These are phyloP conservation scores for Fusarium abutilonis DNA, from an alignment of 2,329 filamentous ascomycete genomes.

Conservation along the genomic window DNA sequence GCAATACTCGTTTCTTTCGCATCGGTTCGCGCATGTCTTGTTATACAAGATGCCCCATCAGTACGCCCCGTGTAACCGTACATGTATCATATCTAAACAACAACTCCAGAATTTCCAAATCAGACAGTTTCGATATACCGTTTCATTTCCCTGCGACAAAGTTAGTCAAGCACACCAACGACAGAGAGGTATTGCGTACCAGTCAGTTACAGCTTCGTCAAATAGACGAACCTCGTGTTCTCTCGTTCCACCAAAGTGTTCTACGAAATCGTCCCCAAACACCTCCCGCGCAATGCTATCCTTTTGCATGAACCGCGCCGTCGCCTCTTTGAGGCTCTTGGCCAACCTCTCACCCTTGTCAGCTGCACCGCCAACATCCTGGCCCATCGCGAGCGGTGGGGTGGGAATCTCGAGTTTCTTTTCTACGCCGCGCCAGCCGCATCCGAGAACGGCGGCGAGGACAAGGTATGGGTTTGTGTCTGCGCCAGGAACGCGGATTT, in stretches of 20 bases:
- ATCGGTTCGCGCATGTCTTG: constrained; percentile 15
- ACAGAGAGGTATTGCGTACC: constrained; percentile 65
- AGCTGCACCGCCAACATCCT: constrained; percentile 76
- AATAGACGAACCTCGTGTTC: constrained; percentile 90
- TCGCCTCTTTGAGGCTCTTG: constrained; percentile 87
- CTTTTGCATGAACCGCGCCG: constrained; percentile 76
- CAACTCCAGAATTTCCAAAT: constrained; percentile 26
- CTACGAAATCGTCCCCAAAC: constrained; percentile 94
- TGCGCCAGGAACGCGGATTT: constrained; percentile 92
- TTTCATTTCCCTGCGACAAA: constrained; percentile 71
- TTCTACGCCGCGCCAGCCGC: constrained; percentile 91
- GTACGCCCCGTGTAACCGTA: constrained; percentile 30
- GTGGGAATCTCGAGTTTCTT: constrained; percentile 87
- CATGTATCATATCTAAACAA: constrained; percentile 8
- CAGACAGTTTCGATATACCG: constrained; percentile 80
- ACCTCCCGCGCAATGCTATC: constrained; percentile 92
- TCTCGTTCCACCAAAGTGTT: constrained; percentile 91
- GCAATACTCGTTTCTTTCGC: constrained; percentile 12
- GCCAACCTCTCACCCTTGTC: constrained; percentile 83
- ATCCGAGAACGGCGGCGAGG: constrained; percentile 83
- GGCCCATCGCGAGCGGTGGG: constrained; percentile 84
- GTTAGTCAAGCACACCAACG: constrained; percentile 20
- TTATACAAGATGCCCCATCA: constrained; percentile 20
- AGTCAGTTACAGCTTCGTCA: constrained; percentile 97
- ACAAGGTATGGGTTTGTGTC: constrained; percentile 92